phyloP scores from a whole-genome alignment of 352 stramenopile species.

The Achlya hypogyna region DNA sequence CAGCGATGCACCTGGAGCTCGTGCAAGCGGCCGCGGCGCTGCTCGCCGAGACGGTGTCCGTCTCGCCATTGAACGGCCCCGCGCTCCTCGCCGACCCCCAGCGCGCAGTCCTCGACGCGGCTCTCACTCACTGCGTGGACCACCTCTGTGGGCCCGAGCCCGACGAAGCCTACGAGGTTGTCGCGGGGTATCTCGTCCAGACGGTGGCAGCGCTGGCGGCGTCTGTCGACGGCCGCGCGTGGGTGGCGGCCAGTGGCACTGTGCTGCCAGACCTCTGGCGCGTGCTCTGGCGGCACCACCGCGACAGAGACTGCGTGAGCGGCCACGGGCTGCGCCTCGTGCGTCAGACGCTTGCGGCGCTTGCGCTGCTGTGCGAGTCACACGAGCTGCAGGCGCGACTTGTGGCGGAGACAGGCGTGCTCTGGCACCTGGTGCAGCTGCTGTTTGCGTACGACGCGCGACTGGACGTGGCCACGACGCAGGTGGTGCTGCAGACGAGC shows the following conservation, averaged over 20 bases:
- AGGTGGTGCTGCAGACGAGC: conserved; percentile 30
- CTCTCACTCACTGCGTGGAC: conserved; percentile 58
- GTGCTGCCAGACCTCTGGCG: conserved; percentile 61
- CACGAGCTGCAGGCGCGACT: conserved; percentile 49
- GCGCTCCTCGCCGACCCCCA: conserved; percentile 40
- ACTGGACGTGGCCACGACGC: conserved; percentile 44
- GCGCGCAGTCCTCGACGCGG: conserved; percentile 46
- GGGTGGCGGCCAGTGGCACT: conserved; percentile 49
- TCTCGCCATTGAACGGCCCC: conserved; percentile 35
- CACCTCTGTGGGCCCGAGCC: conserved; percentile 30
- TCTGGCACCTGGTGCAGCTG: conserved; percentile 63
- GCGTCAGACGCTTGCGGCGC: conserved; percentile 58
- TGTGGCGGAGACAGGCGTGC: conserved; percentile 37
- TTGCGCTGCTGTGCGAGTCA: conserved; percentile 31
- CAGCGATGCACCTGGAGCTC: conserved; percentile 42
- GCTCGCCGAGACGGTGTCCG: conserved; percentile 52
- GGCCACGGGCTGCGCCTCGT: conserved; percentile 44
- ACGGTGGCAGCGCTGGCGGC: conserved; percentile 59
- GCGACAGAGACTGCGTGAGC: conserved; percentile 31
- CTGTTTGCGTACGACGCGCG: conserved; percentile 58
- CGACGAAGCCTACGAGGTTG: conserved; percentile 29
- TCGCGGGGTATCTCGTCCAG: conserved; percentile 52
- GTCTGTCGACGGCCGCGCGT: conserved; percentile 41
- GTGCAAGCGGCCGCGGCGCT: conserved; percentile 53
- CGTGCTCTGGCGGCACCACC: conserved; percentile 63